phyloP scores from a whole-genome alignment of 495 filamentous ascomycete species.

The Neurospora cerealis region DNA sequence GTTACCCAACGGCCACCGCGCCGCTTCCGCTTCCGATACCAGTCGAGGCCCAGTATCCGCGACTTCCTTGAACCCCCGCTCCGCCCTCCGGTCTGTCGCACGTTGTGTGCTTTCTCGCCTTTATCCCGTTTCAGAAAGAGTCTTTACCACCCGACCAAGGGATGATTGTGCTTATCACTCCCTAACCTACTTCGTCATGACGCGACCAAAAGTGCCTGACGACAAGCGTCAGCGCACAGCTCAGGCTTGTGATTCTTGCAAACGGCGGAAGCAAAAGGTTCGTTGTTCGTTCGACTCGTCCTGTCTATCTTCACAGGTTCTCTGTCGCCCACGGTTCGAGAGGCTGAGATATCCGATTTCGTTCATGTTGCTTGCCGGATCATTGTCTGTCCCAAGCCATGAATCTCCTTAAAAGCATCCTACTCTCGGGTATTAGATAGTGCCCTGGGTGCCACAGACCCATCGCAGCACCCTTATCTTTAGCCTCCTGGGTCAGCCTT shows the following conservation, averaged over 20 bases:
- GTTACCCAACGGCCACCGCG: slow-evolving; percentile 11
- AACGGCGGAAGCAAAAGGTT: slow-evolving; percentile 69
- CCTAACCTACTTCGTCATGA: slow-evolving; percentile 35
- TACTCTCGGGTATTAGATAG: not conserved
- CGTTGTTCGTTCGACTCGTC: slow-evolving; percentile 19
- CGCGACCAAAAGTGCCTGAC: slow-evolving; percentile 52
- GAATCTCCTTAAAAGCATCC: not conserved
- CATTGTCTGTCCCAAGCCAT: not conserved
- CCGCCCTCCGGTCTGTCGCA: slow-evolving; percentile 14
- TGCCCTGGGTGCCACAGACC: not conserved
- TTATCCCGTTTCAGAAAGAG: slow-evolving; percentile 1
- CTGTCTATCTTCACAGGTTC: slow-evolving; percentile 4
- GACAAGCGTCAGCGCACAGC: slow-evolving; percentile 56
- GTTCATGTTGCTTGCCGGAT: not conserved
- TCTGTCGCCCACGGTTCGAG: not conserved
- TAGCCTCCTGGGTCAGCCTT: not conserved
- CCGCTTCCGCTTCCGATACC: slow-evolving; percentile 20
- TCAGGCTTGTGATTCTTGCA: slow-evolving; percentile 68
- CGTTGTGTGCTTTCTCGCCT: slow-evolving; percentile 8
- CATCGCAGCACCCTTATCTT: not conserved
- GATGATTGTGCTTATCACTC: slow-evolving; percentile 14
- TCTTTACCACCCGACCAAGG: slow-evolving; percentile 22
- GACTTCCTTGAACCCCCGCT: slow-evolving; percentile 3
- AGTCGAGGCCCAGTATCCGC: slow-evolving; percentile 6
- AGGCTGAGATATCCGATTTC: not conserved